These are phyloP conservation scores for Thamnidium elegans DNA, from an alignment of 192 early-diverging fungal species.

Conservation along the genomic window DNA sequence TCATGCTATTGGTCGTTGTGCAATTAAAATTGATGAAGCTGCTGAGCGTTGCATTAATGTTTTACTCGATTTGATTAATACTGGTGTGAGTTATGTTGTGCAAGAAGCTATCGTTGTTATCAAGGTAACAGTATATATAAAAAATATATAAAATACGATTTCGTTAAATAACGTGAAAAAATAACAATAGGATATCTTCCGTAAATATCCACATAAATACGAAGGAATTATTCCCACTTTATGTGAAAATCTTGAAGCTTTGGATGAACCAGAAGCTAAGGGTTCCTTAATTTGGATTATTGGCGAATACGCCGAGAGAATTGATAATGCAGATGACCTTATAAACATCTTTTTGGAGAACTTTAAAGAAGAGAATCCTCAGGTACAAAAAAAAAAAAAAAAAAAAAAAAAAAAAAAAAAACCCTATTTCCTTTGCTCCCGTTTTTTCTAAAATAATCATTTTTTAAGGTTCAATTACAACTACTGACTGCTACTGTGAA, in stretches of 20 bases:
- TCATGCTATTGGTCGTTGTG: constrained; percentile 87
- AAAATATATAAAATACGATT: neutral
- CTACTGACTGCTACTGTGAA: constrained; percentile 90
- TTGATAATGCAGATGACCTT: constrained; percentile 79
- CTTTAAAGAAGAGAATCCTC: constrained; percentile 82
- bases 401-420: constrained; percentile 3
- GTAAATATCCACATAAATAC: constrained; percentile 88
- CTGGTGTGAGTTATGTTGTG: constrained; percentile 84
- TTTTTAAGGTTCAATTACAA: constrained; percentile 80
- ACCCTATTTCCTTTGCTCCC: neutral
- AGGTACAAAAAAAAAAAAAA: constrained; percentile 38
- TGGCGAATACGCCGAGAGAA: constrained; percentile 92
- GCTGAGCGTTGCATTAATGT: constrained; percentile 83
- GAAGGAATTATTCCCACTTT: constrained; percentile 82
- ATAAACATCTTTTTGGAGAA: constrained; percentile 76
- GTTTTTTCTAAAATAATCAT: neutral
- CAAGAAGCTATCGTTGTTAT: constrained; percentile 91
- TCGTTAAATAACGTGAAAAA: neutral
- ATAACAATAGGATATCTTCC: constrained; percentile 75
- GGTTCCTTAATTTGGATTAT: constrained; percentile 94
- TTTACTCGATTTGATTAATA: constrained; percentile 89
- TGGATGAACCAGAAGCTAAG: constrained; percentile 90
- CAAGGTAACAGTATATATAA: constrained; percentile 69
- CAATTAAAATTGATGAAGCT: constrained; percentile 86
- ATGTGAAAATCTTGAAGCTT: constrained; percentile 85